phyloP scores from a whole-genome alignment of 176 grass and related monocot species.

The Eleusine indica region DNA sequence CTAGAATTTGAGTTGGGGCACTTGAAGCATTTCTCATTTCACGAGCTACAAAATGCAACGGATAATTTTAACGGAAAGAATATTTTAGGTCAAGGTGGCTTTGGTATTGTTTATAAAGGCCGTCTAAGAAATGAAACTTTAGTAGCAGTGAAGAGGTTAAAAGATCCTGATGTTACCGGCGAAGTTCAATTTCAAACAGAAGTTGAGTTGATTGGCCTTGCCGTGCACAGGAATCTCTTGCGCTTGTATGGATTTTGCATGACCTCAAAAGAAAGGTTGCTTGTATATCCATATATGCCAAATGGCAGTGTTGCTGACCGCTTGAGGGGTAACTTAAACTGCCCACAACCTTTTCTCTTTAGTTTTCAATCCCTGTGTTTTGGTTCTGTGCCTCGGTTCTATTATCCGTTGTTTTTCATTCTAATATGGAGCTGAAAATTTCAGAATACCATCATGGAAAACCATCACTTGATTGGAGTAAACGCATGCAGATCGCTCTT shows the following conservation, averaged over 20 bases:
- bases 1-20: constrained; percentile 92
- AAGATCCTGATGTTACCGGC: constrained; percentile 88
- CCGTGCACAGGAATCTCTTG: constrained; percentile 93
- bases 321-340: constrained; percentile 72
- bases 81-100: constrained; percentile 91
- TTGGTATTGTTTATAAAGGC: constrained; percentile 96
- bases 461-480: constrained; percentile 87
- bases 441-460: constrained; percentile 70
- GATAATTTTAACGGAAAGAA: constrained; percentile 81
- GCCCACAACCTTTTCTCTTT: constrained; percentile 2
- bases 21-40: constrained; percentile 81
- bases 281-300: constrained; percentile 95
- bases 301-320: constrained; percentile 97
- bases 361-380: neutral
- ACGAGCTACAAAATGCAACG: constrained; percentile 80
- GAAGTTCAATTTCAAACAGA: constrained; percentile 98
- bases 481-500: constrained; percentile 80
- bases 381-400: constrained; percentile 1
- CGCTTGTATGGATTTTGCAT: constrained; percentile 96
- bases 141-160: constrained; percentile 86
- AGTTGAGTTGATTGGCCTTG: constrained; percentile 95
- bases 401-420: neutral
- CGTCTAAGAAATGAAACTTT: constrained; percentile 74
- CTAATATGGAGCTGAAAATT: constrained; percentile 26
- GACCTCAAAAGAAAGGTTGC: constrained; percentile 78